phyloP scores from a whole-genome alignment of 805 yeast genomes.

The Metschnikowia vanudenii region DNA sequence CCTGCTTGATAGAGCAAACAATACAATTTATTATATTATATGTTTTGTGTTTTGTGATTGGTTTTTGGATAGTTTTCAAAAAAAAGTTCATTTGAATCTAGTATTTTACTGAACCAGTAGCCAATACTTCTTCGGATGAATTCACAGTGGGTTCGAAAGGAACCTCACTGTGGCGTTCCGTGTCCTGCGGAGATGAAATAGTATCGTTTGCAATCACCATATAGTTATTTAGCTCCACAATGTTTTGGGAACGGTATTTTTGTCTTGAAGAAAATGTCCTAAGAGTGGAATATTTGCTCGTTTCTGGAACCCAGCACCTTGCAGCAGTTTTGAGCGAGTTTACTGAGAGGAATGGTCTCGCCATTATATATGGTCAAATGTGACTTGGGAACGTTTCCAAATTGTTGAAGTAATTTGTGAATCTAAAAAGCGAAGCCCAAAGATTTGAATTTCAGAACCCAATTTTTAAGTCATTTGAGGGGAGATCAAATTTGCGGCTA shows the following conservation, averaged over 20 bases:
- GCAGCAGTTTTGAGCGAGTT: slow-evolving; percentile 41
- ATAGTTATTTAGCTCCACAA: slow-evolving; percentile 24
- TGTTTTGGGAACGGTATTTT: slow-evolving; percentile 36
- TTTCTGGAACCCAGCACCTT: slow-evolving; percentile 38
- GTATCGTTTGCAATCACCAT: slow-evolving; percentile 38
- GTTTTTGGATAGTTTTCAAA: too few species aligned
- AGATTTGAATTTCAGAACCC: too few species aligned
- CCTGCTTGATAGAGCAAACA: too few species aligned
- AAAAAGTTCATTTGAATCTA: not conserved
- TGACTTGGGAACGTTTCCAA: not conserved
- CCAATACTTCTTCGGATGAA: slow-evolving; percentile 41
- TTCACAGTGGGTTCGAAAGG: slow-evolving; percentile 40
- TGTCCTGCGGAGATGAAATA: slow-evolving; percentile 18
- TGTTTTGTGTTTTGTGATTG: too few species aligned
- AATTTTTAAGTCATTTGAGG: too few species aligned
- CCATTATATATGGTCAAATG: slow-evolving; percentile 18
- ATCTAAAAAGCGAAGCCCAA: not conserved
- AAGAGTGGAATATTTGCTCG: slow-evolving; percentile 13
- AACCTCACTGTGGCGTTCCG: slow-evolving; percentile 6
- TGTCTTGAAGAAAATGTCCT: slow-evolving; percentile 39
- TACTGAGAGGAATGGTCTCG: slow-evolving; percentile 32
- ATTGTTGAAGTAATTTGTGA: not conserved
- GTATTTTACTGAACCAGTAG: slow-evolving; percentile 44
- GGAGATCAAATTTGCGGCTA: too few species aligned
- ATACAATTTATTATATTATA: too few species aligned